Percentiles rank a stretch among this genome's conserved stretches.
These are phyloP conservation scores for Luzula sylvatica DNA, from an alignment of 176 grass and related monocot genomes.

Conservation along the genomic window DNA sequence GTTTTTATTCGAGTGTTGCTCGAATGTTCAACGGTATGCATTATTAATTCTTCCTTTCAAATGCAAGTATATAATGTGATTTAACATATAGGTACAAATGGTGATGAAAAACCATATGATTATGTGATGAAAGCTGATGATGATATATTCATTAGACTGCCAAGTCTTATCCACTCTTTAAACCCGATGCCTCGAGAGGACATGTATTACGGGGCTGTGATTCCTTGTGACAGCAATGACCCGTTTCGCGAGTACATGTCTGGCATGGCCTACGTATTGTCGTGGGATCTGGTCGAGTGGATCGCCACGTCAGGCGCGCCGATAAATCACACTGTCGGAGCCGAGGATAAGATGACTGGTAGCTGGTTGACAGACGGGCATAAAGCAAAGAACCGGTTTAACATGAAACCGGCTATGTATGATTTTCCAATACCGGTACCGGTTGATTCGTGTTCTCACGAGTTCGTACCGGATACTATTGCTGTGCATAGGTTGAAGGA, in stretches of 20 bases:
- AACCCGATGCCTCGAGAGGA: slow-evolving; percentile 9
- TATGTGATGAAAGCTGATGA: slow-evolving; percentile 30
- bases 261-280: slow-evolving; percentile 24
- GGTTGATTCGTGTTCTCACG: slow-evolving; percentile 16
- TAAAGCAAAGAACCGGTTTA: slow-evolving; percentile 22
- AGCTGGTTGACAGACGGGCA: neutral
- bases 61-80: too few species aligned
- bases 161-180: slow-evolving; percentile 1
- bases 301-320: slow-evolving; percentile 9
- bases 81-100: slow-evolving; percentile 8
- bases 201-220: slow-evolving; percentile 21
- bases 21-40: neutral
- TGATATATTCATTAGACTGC: slow-evolving; percentile 19
- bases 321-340: neutral
- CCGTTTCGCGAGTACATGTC: slow-evolving; percentile 18
- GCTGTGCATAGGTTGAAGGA: slow-evolving; percentile 22
- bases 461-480: slow-evolving; percentile 19
- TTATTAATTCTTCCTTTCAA: neutral
- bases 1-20: slow-evolving; percentile 23
- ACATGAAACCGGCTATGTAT: slow-evolving; percentile 15
- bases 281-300: slow-evolving; percentile 29
- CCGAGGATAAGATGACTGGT: slow-evolving; percentile 19
- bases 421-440: slow-evolving; percentile 1
- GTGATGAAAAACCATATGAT: slow-evolving; percentile 23
- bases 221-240: slow-evolving; percentile 18